Base-by-base conservation (phyloP, 805 yeast species). In the Saccharomycopsis microspora region DNA sequence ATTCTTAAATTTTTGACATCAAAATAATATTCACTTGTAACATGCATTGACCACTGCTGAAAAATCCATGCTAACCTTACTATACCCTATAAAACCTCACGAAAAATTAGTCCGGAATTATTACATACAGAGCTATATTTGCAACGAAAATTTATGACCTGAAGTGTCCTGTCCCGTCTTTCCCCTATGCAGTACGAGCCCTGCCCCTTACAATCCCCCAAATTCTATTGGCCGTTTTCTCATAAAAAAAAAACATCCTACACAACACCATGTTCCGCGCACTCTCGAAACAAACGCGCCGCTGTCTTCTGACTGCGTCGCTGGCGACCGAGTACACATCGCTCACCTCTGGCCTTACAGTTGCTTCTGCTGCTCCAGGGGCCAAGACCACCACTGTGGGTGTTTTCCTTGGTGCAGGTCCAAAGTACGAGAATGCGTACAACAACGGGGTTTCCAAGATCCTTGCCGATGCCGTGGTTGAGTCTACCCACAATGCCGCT, bases 401-500 rank as follows among this genome's bases (percentile, higher is more conserved):
- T 65, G 65, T 82, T 50, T 84, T 73, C 64, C 69, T 72, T 61
- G 83, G 82, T 56, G 84, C 88, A 45, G 95, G 95, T 64, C 78
- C 90, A 44, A 71, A 88, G 63, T 65, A 83, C 46, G 95, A 85
- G 66, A 83, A 81, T 66, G 72, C 85, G 41, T 83, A 78, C 76
- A 82, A 80, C 70, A 84, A 85, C 57, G 95, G 95, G 76, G 78
- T 81, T 46, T 76, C 90, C 47, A 75, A 82, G 54, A 67, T 85
- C 57, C 70, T 78, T 55, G 68, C 82, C 62, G 66, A 72, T 51
- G 36, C 10, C 10, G 64, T 74, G 29, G 68, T 82, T 60, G 61
- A 64, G 37, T 56, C 62, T 7, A 60, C 63, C 35, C 62, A 63
- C 47, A 52, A 57, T n/a, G 64, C 58, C 8, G 70, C 74, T 41